Evolutionary conservation across 208 protist species (phyloP), one percentile per base, ranked within the genome.

Genomic region (Acanthamoeba quina): DNA sequence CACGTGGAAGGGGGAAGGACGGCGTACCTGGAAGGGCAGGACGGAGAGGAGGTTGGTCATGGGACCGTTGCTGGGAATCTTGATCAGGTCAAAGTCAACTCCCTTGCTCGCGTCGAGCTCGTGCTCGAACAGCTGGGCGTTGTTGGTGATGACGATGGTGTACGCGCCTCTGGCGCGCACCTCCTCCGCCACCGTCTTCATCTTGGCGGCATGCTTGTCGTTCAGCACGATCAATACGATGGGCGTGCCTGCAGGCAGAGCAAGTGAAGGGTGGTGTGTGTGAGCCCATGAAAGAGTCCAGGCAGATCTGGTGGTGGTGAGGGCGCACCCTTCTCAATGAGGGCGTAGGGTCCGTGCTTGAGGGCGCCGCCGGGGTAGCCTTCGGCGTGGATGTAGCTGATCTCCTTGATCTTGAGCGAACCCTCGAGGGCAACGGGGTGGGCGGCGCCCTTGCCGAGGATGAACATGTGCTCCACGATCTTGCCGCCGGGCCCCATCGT

Each of bases 281-380:
- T 5, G 21, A 37, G 13, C 21, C 64, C 34, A 70, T n/a, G 64
- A 4, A 10, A 0, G 41, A 72, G 24, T 24, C n/a, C 5, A 15
- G 64, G 60, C n/a, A 29, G 60, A 68, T 10, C 4, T 68, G n/a
- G 60, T 10, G 60, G 60, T 10, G 60, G 26, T 68, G 60, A 68
- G 11, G 49, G 0, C n/a, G 78, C 49, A 26, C 97, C 94, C 86
- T 98, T 97, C 74, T 99, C 98, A 56, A 99, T 98, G 9, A 99
- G 96, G 37, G 99, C 99, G 24, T 99, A 97, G 19, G 99, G 98
- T 15, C 99, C 99, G 94, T 99, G 99, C 97, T 99, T 99, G 15
- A 99, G 97, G 90, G 99, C 99, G 11, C 99, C 99, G 2, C 97
- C 97, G 85, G 85, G 85, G 47, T 91, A 91, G 24, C 85, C 99